A percentile compares a stretch with the other conserved stretches of the same genome.
phyloP scores from a whole-genome alignment of 306 rosid species.

The Sesbania bispinosa region DNA sequence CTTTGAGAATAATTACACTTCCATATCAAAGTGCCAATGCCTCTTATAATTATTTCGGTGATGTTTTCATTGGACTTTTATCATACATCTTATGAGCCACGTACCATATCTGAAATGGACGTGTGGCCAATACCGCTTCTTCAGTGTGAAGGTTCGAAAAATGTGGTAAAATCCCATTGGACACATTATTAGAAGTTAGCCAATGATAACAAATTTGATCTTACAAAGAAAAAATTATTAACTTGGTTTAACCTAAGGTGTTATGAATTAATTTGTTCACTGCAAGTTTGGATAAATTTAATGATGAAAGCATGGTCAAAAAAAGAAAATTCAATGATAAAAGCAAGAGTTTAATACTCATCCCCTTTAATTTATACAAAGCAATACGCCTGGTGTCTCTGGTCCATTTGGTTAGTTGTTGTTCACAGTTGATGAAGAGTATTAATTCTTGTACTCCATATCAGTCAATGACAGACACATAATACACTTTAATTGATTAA shows the following conservation, averaged over 20 bases:
- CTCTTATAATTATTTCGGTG: constrained; percentile 32
- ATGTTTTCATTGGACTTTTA: constrained; percentile 35
- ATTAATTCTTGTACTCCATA: too few relatives aligned
- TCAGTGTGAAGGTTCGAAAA: constrained; percentile 27
- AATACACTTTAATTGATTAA: too few relatives aligned
- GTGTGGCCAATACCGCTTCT: constrained; percentile 36
- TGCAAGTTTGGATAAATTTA: constrained; percentile 5
- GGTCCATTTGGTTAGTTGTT: neutral
- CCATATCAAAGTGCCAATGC: constrained; percentile 31
- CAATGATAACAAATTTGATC: constrained; percentile 17
- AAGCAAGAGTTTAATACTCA: constrained; percentile 8
- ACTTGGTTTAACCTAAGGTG: neutral
- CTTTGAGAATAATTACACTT: constrained; percentile 24
- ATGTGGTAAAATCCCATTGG: neutral
- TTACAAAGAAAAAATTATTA: neutral
- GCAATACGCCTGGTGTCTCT: neutral
- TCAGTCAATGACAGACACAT: too few relatives aligned
- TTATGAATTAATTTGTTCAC: neutral
- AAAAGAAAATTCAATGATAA: constrained; percentile 25
- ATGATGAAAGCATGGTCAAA: constrained; percentile 30
- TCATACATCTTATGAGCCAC: constrained; percentile 27
- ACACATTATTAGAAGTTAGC: constrained; percentile 5
- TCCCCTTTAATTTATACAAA: neutral
- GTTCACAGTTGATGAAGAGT: neutral
- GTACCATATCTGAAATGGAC: constrained; percentile 39